Percentiles rank a stretch among this genome's conserved stretches.
These are phyloP conservation scores for Phytophthora pini DNA, from an alignment of 352 stramenopile species.

Conservation along the genomic window DNA sequence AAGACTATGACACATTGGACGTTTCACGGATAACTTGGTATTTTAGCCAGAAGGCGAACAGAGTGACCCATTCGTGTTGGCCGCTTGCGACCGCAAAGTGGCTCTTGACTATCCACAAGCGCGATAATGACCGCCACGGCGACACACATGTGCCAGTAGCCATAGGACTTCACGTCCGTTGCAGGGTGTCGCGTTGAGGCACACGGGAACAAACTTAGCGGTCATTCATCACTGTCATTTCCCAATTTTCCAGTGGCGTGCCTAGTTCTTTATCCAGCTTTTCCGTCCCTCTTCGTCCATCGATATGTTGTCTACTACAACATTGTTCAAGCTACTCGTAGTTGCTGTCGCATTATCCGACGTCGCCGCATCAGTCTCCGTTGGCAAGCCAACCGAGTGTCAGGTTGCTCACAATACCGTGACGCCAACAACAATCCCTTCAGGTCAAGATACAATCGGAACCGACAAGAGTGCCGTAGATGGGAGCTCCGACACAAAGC, in stretches of 20 bases:
- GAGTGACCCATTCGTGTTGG: slow-evolving; percentile 8
- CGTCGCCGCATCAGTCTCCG: neutral
- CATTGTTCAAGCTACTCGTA: slow-evolving; percentile 13
- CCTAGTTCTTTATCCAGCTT: neutral
- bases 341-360: slow-evolving; percentile 10
- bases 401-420: neutral
- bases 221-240: slow-evolving; percentile 14
- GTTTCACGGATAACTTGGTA: slow-evolving; percentile 1
- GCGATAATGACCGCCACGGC: neutral
- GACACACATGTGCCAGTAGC: neutral
- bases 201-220: neutral
- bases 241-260: slow-evolving; percentile 11
- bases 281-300: slow-evolving; percentile 2
- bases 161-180: neutral
- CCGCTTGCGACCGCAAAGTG: slow-evolving; percentile 3
- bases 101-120: slow-evolving; percentile 1
- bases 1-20: slow-evolving; percentile 13
- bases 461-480: slow-evolving; percentile 5
- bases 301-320: slow-evolving; percentile 19
- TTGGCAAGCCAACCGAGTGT: slow-evolving; percentile 4
- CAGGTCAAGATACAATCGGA: neutral
- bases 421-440: slow-evolving; percentile 6
- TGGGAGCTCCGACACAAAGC: slow-evolving; percentile 5
- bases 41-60: neutral
- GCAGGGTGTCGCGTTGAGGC: neutral